These are phyloP conservation scores for Intubia oerlemansii DNA, from an alignment of 2,329 filamentous ascomycete species.

Conservation along the genomic window DNA sequence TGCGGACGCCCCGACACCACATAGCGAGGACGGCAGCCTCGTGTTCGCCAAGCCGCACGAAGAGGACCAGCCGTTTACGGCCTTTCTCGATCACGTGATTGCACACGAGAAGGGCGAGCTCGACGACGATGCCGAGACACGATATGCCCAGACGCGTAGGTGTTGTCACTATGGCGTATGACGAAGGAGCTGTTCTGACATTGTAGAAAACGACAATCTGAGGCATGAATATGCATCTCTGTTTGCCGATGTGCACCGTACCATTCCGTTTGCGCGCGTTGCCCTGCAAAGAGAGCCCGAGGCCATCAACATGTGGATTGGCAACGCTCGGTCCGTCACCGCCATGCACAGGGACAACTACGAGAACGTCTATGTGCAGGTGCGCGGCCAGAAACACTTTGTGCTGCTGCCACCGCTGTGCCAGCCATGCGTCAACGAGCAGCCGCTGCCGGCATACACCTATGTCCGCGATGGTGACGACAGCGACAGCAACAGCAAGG, in stretches of 20 bases:
- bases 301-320: conserved; percentile 69
- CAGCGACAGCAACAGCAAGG: conserved; percentile 6
- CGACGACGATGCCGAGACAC: conserved; percentile 24
- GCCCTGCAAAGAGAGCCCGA: conserved; percentile 46
- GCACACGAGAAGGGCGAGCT: conserved; percentile 26
- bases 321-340: conserved; percentile 47
- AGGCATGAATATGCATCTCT: conserved; percentile 47
- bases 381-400: conserved; percentile 55
- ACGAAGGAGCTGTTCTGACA: neutral
- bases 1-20: conserved; percentile 30
- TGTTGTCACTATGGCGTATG: conserved; percentile 3
- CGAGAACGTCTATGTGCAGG: conserved; percentile 66
- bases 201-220: conserved; percentile 61
- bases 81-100: conserved; percentile 40
- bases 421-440: conserved; percentile 47
- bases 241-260: conserved; percentile 37
- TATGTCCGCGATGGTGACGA: conserved; percentile 24
- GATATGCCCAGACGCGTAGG: conserved; percentile 58
- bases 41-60: conserved; percentile 57
- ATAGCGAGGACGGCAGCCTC: conserved; percentile 12
- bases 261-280: conserved; percentile 52
- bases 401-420: conserved; percentile 51
- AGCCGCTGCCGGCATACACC: conserved; percentile 29
- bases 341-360: conserved; percentile 68
- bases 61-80: conserved; percentile 35